phyloP scores from a whole-genome alignment of 768 basidiomycete genomes.

The Tylopilus sp. region DNA sequence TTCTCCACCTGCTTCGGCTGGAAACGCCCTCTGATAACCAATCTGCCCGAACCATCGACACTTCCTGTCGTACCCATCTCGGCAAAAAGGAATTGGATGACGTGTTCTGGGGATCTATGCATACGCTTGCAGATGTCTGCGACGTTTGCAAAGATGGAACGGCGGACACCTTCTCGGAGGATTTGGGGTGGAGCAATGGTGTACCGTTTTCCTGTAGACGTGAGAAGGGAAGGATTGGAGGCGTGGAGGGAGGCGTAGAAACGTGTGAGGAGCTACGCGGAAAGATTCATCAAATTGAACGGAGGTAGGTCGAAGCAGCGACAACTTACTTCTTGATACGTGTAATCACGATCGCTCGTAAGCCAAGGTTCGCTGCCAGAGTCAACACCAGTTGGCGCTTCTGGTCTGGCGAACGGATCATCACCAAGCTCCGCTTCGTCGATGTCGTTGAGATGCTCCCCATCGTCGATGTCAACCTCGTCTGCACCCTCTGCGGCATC shows the following conservation, averaged over 20 bases:
- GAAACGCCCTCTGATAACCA: conserved; percentile 98
- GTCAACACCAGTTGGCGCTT: conserved; percentile 60
- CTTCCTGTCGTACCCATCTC: conserved; percentile 98
- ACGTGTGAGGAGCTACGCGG: conserved; percentile 76
- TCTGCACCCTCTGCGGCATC: conserved; percentile 57
- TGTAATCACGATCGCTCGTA: conserved; percentile 90
- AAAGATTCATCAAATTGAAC: background rate
- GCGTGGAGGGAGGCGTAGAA: conserved; percentile 91
- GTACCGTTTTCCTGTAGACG: conserved; percentile 87
- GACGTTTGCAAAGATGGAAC: conserved; percentile 94
- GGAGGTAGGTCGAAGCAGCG: background rate
- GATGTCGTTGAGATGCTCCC: conserved; percentile 60
- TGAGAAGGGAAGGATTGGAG: conserved; percentile 88
- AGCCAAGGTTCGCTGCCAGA: conserved; percentile 87
- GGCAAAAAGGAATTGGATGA: conserved; percentile 94
- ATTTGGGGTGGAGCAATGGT: conserved; percentile 96
- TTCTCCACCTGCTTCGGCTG: conserved; percentile 99
- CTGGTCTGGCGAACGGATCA: conserved; percentile 69
- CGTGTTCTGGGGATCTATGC: conserved; percentile 97
- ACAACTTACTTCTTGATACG: conserved; percentile 81
- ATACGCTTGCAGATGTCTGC: conserved; percentile 97
- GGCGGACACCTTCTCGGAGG: conserved; percentile 94
- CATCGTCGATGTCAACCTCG: conserved; percentile 55
- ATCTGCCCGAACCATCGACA: conserved; percentile 85
- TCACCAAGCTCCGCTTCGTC: conserved; percentile 88